phyloP scores from a whole-genome alignment of 306 rosid species.

The Dalbergia oliveri region DNA sequence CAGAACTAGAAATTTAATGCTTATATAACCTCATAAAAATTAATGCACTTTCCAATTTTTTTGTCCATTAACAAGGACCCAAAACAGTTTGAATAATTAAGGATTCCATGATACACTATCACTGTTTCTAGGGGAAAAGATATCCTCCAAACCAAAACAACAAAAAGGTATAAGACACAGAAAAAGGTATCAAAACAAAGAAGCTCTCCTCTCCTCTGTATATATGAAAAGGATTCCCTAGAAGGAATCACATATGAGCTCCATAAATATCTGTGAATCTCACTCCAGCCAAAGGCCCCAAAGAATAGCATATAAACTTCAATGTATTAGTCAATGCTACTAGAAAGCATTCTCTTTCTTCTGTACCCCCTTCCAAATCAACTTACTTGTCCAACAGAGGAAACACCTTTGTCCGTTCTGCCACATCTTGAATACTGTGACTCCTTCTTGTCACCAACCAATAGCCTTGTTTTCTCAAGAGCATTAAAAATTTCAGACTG shows the following conservation, averaged over 20 bases:
- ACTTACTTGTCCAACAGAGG: slow-evolving; percentile 97
- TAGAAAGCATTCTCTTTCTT: slow-evolving; percentile 9
- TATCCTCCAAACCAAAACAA: slow-evolving; percentile 16
- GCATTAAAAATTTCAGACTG: slow-evolving; percentile 93
- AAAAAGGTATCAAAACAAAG: not conserved
- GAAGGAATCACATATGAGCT: not conserved
- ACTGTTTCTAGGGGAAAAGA: not conserved
- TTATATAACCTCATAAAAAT: slow-evolving; percentile 16
- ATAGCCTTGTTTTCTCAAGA: slow-evolving; percentile 74
- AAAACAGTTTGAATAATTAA: not conserved
- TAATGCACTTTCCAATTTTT: slow-evolving; percentile 8
- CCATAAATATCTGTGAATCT: not conserved
- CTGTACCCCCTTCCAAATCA: slow-evolving; percentile 17
- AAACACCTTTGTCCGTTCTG: slow-evolving; percentile 95
- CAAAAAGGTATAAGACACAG: not conserved
- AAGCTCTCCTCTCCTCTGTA: not conserved
- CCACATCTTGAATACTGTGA: slow-evolving; percentile 95
- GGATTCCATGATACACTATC: slow-evolving; percentile 3
- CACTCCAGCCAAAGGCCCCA: not conserved
- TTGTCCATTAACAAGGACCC: slow-evolving; percentile 30
- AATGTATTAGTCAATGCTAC: slow-evolving; percentile 27
- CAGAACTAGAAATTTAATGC: slow-evolving; percentile 23
- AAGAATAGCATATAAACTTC: not conserved
- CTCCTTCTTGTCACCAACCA: slow-evolving; percentile 85
- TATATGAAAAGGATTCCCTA: not conserved